Evolutionary conservation across 495 filamentous ascomycete species (phyloP), one percentile per base, ranked within the genome.

Genomic region (Penicillium antarcticum): DNA sequence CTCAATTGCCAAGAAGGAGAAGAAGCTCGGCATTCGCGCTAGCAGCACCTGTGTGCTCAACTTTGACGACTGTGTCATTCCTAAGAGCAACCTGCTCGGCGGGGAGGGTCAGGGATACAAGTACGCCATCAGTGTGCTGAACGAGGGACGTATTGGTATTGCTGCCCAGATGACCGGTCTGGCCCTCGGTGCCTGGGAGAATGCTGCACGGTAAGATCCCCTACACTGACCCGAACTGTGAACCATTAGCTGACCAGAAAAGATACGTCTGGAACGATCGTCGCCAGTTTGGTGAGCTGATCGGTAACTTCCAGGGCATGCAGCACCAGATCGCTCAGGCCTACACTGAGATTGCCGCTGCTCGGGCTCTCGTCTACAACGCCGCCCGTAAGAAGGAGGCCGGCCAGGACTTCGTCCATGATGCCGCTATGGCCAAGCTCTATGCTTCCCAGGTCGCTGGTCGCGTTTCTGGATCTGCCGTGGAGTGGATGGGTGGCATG

Each of bases 401-500:
- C 2, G 95, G 95, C 17, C 82, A 95, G 70, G 84, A 95, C 63
- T 99, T 97, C 58, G 92, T 99, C 44, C 79, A 78, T 58, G 92
- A 99, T 60, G 95, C 94, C 5, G 95, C 94, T 44, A 99, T 99
- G 94, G 94, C 94, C 39, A 99, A 99, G 77, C 79, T 99, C 23
- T 97, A 85, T 66, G 85, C 94, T 3, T 91, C 87, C 11, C 95
- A 97, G 75, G 91, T 99, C 14, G 94, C 94, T 1, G 89, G 89
- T 13, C 82, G 83, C 44, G 92, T 97, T 17, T 87, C 88, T 43
- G 85, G 91, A 9, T 82, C 84, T 10, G 94, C 92, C 3, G 82
- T 99, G 14, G 94, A 97, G 73, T 97, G 95, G 94, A 97, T 97
- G 92, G 94, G 94, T 31, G 94, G 94, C 44, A 97, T 96, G 94